phyloP scores from a whole-genome alignment of 495 filamentous ascomycete genomes.

The Rhypophila decipiens region DNA sequence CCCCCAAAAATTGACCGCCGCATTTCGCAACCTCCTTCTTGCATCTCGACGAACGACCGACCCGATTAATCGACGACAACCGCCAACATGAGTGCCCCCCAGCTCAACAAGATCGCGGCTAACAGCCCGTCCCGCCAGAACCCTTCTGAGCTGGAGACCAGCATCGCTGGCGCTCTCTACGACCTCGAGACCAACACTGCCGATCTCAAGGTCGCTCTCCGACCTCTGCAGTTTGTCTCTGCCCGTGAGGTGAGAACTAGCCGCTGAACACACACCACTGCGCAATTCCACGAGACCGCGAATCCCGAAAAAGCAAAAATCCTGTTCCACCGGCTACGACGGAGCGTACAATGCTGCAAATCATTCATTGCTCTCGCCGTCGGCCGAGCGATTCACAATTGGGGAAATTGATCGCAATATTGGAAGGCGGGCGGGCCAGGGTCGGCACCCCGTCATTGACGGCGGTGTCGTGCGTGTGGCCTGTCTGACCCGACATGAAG shows the following conservation, averaged over 20 bases:
- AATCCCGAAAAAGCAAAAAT: constrained; percentile 4
- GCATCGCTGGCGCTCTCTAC: constrained; percentile 89
- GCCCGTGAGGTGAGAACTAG: constrained; percentile 95
- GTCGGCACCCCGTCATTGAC: constrained; percentile 9
- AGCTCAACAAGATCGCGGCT: constrained; percentile 93
- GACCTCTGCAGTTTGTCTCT: constrained; percentile 94
- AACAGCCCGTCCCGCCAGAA: constrained; percentile 91
- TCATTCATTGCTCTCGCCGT: constrained; percentile 13
- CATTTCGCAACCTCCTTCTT: constrained; percentile 11
- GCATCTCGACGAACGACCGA: constrained; percentile 8
- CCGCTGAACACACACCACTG: constrained; percentile 19
- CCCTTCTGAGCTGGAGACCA: constrained; percentile 91
- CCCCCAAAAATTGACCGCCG: constrained; percentile 2
- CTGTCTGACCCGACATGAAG: constrained; percentile 21
- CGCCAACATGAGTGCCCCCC: constrained; percentile 49
- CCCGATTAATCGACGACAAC: constrained; percentile 24
- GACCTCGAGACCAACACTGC: constrained; percentile 97
- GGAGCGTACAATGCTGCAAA: constrained; percentile 1
- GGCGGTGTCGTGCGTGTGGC: constrained; percentile 8
- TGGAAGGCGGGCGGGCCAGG: constrained; percentile 15
- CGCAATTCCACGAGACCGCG: constrained; percentile 6
- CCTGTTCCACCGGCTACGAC: constrained; percentile 33
- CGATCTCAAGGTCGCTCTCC: constrained; percentile 87
- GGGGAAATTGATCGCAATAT: constrained; percentile 29
- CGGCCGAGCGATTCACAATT: constrained; percentile 19